Conservation (phyloP, 2,329 filamentous ascomycete genomes). For the Penicillium palitans region DNA sequence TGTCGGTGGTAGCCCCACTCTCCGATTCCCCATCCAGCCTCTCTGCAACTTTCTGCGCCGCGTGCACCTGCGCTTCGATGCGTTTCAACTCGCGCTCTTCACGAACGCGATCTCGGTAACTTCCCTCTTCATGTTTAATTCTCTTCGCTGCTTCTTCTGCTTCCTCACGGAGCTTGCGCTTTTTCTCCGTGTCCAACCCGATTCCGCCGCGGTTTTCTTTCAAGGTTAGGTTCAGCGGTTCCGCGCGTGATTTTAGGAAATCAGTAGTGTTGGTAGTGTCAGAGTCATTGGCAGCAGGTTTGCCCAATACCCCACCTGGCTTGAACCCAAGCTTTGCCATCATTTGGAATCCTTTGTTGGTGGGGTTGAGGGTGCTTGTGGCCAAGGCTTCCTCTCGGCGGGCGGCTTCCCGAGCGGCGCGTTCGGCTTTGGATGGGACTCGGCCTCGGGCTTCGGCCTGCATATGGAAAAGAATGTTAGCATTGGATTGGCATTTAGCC, state of each 20-base stretch:
- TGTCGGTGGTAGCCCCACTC: conserved; percentile 19
- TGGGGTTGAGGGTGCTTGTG: conserved; percentile 68
- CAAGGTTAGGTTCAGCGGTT: conserved; percentile 73
- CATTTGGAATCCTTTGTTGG: conserved; percentile 89
- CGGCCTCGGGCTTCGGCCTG: conserved; percentile 67
- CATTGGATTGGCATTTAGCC: conserved; percentile 49
- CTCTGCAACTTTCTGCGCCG: conserved; percentile 81
- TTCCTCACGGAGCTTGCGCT: conserved; percentile 69
- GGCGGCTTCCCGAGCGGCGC: conserved; percentile 69
- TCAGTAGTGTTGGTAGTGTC: not conserved
- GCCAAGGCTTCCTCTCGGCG: conserved; percentile 74
- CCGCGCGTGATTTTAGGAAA: conserved; percentile 51
- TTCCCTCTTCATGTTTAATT: conserved; percentile 64
- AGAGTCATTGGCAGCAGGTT: conserved; percentile 43
- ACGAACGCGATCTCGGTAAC: conserved; percentile 71
- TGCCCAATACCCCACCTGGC: conserved; percentile 71
- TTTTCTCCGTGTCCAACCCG: conserved; percentile 78
- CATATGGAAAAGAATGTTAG: conserved; percentile 7
- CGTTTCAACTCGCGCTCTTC: conserved; percentile 68
- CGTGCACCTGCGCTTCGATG: conserved; percentile 68
- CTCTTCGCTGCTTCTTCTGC: conserved; percentile 60
- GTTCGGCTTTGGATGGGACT: conserved; percentile 75
- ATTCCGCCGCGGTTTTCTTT: conserved; percentile 83
- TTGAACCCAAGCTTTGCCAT: conserved; percentile 96
- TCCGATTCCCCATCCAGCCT: conserved; percentile 63